phyloP scores from a whole-genome alignment of 192 early-diverging fungal genomes.

The Coemansia furcata region DNA sequence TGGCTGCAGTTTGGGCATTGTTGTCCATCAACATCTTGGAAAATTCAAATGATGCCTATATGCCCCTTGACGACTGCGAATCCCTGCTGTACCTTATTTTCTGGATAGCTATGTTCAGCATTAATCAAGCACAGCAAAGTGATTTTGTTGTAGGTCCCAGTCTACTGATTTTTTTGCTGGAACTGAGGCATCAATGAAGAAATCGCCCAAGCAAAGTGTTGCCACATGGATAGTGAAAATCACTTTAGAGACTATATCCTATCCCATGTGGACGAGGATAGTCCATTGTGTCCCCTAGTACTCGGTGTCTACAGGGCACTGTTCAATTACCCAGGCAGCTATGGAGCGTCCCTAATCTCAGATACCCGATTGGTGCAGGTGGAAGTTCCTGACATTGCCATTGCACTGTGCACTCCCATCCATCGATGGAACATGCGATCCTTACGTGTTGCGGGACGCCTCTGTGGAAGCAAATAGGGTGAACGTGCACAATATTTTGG shows the following conservation, averaged over 20 bases:
- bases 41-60: not conserved
- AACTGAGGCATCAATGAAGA: not conserved
- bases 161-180: not conserved
- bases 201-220: not conserved
- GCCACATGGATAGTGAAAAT: not conserved
- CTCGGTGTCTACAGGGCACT: not conserved
- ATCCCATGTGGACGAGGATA: not conserved
- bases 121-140: not conserved
- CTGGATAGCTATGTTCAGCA: not conserved
- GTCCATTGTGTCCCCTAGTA: not conserved
- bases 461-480: not conserved
- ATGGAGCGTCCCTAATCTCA: not conserved
- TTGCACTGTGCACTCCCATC: not conserved
- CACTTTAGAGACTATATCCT: not conserved
- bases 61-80: conserved; percentile 17
- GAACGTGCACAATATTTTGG: too few species aligned
- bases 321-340: not conserved
- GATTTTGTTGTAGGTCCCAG: not conserved
- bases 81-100: not conserved
- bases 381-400: not conserved
- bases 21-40: conserved; percentile 15
- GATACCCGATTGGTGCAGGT: not conserved
- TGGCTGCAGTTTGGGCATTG: too few species aligned
- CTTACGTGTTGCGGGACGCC: not conserved
- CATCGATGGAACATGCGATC: not conserved